phyloP scores from a whole-genome alignment of 306 rosid species.

The Begonia peltatifolia region DNA sequence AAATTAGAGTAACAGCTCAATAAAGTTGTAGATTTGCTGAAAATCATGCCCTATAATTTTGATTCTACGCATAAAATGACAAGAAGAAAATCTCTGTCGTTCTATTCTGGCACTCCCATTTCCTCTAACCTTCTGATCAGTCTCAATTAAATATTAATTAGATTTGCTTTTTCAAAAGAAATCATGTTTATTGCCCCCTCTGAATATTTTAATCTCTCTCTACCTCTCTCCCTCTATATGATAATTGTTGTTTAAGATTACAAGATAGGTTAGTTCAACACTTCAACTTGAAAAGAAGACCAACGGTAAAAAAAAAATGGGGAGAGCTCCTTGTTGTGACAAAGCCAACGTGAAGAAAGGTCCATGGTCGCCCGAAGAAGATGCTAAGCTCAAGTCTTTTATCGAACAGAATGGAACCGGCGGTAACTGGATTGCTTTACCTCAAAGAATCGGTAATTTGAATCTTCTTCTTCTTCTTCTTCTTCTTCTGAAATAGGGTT shows the following conservation, averaged over 20 bases:
- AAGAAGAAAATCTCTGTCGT: conserved; percentile 56
- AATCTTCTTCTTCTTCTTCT: background rate
- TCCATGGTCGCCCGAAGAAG: conserved; percentile 93
- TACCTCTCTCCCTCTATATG: conserved; percentile 4
- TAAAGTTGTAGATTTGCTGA: background rate
- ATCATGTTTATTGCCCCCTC: conserved; percentile 28
- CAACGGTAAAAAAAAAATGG: no score
- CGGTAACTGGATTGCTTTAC: conserved; percentile 92
- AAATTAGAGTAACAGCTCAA: conserved; percentile 1
- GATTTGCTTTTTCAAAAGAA: conserved; percentile 25
- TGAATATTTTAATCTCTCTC: conserved; percentile 16
- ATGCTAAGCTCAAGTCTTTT: conserved; percentile 66
- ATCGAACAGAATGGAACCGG: conserved; percentile 75
- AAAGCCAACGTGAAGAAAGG: conserved; percentile 96
- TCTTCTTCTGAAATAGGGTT: background rate
- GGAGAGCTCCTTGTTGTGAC: conserved; percentile 97
- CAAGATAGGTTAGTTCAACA: no score
- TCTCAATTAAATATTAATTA: conserved; percentile 18
- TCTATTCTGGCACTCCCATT: conserved; percentile 37
- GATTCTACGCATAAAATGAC: conserved; percentile 60
- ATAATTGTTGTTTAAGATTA: no score
- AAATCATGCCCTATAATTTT: conserved; percentile 6
- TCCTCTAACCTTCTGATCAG: conserved; percentile 26
- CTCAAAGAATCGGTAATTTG: conserved; percentile 53
- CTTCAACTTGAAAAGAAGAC: no score